Evolutionary conservation across 495 filamentous ascomycete species (phyloP).

Genomic region (Friedmanniomyces simplex): DNA sequence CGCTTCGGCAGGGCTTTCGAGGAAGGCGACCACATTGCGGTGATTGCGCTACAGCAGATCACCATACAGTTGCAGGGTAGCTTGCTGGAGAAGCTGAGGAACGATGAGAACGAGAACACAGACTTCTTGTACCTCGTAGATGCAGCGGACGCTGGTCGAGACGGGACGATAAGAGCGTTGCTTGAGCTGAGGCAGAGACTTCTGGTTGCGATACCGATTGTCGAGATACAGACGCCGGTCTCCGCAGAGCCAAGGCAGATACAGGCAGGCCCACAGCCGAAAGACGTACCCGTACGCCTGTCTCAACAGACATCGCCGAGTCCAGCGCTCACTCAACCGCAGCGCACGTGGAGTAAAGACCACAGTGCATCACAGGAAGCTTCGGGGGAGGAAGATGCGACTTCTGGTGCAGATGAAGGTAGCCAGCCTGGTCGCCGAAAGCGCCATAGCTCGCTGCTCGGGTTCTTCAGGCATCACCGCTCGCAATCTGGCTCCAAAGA

Average conservation of each 20-base stretch:
- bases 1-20: slow-evolving; percentile 18
- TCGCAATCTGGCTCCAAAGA: slow-evolving; percentile 1
- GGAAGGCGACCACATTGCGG: slow-evolving; percentile 14
- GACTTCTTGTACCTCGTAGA: slow-evolving; percentile 13
- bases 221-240: background rate
- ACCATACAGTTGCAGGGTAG: slow-evolving; percentile 15
- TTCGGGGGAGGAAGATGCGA: slow-evolving; percentile 3
- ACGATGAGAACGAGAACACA: slow-evolving; percentile 5
- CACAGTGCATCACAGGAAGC: background rate
- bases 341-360: slow-evolving; percentile 2
- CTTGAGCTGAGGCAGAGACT: slow-evolving; percentile 13
- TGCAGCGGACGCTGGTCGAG: slow-evolving; percentile 12
- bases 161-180: slow-evolving; percentile 10
- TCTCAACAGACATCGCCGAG: background rate
- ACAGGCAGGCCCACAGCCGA: background rate
- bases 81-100: slow-evolving; percentile 13
- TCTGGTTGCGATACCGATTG: background rate
- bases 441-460: slow-evolving; percentile 6
- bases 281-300: background rate
- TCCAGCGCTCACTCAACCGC: background rate
- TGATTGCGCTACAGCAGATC: slow-evolving; percentile 19
- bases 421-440: background rate
- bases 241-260: background rate
- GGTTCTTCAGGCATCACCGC: slow-evolving; percentile 11
- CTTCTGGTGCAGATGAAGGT: slow-evolving; percentile 1